Evolutionary conservation across 257 asterid genomes (phyloP).

Genomic region (Coffea eugenioides): DNA sequence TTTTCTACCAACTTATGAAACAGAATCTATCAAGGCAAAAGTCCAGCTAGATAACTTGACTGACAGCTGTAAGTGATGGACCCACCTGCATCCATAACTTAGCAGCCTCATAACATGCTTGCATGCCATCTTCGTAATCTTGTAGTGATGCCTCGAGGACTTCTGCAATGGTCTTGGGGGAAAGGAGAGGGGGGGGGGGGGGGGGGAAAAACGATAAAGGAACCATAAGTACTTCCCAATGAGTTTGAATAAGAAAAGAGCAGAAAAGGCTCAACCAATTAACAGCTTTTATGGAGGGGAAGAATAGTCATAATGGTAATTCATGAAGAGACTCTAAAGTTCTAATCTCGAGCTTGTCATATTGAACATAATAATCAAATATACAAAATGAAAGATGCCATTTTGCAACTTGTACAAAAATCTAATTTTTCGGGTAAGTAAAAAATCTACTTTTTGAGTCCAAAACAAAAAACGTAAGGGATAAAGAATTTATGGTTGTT

Average conservation of each 20-base stretch:
- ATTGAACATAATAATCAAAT: not conserved
- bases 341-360: not conserved
- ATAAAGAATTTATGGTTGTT: not conserved
- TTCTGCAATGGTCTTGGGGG: constrained; percentile 69
- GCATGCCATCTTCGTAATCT: constrained; percentile 90
- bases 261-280: not conserved
- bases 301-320: not conserved
- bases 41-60: not conserved
- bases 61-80: constrained; percentile 10
- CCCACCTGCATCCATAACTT: constrained; percentile 94
- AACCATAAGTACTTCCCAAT: not conserved
- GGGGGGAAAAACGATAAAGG: not conserved
- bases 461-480: not conserved
- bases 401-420: not conserved
- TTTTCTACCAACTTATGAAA: not conserved
- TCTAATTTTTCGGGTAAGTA: not conserved
- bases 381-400: not conserved
- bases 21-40: not conserved
- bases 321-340: not conserved
- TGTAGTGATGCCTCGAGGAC: constrained; percentile 68
- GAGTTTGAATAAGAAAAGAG: not conserved
- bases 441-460: not conserved
- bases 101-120: constrained; percentile 70
- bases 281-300: not conserved
- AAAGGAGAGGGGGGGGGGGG: not conserved